Evolutionary conservation across 768 basidiomycete genomes (phyloP).

Genomic region (Chlorophyllum brunneum): DNA sequence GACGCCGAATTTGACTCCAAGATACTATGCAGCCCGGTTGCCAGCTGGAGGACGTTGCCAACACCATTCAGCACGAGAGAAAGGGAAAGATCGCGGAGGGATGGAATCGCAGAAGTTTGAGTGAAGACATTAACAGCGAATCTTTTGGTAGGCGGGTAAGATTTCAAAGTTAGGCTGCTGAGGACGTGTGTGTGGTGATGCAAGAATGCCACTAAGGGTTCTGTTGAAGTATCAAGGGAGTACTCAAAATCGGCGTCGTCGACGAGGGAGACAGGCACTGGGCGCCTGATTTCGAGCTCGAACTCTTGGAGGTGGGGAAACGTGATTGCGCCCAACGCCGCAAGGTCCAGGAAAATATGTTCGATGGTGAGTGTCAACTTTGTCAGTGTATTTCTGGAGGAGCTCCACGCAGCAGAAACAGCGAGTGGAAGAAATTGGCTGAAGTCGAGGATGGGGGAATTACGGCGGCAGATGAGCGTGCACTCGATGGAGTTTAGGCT

Average conservation of each 20-base stretch:
- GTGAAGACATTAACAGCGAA: not conserved
- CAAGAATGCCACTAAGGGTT: not conserved
- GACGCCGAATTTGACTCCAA: not conserved
- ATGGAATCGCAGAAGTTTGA: not conserved
- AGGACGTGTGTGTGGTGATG: not conserved
- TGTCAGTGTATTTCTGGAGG: not conserved
- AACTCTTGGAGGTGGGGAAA: conserved; percentile 3
- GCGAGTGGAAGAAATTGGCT: not conserved
- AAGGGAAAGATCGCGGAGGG: not conserved
- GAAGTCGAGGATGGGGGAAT: not conserved
- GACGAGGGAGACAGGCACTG: not conserved
- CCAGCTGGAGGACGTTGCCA: not conserved
- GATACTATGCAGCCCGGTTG: not conserved
- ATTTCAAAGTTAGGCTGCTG: not conserved
- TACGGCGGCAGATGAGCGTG: not conserved
- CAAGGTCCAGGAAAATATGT: not conserved
- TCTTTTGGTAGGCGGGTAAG: not conserved
- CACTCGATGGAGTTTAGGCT: not conserved
- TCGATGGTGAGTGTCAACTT: not conserved
- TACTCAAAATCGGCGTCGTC: not conserved
- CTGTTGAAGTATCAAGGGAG: not conserved
- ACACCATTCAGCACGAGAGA: not conserved
- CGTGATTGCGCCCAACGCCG: not conserved
- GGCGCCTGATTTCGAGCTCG: not conserved
- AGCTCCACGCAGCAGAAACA: not conserved